Conservation (phyloP, 169 alveolate genomes). For the Hepatocystis sp. region DNA sequence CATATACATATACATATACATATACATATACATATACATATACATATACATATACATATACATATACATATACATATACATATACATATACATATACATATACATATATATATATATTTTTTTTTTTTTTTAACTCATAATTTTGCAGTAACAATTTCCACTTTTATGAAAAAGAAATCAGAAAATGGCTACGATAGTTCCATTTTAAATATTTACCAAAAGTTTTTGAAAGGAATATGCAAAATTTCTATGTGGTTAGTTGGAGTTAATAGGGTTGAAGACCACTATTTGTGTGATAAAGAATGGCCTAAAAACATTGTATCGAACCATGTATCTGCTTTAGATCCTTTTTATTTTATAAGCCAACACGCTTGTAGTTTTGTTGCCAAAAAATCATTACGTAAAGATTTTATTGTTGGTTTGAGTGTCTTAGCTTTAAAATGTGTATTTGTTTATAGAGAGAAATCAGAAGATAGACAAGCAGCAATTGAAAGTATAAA, state of each 20-base stretch:
- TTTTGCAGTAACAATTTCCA: constrained; percentile 2
- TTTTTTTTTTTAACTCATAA: neutral
- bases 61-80: neutral
- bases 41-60: neutral
- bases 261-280: constrained; percentile 40
- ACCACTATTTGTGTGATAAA: constrained; percentile 40
- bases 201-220: constrained; percentile 19
- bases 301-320: constrained; percentile 75
- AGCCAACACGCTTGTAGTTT: constrained; percentile 71
- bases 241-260: constrained; percentile 30
- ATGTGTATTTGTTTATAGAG: constrained; percentile 66
- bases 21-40: neutral
- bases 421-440: constrained; percentile 36
- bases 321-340: constrained; percentile 56
- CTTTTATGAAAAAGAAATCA: neutral
- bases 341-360: constrained; percentile 64
- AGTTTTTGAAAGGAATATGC: constrained; percentile 32
- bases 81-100: neutral
- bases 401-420: constrained; percentile 33
- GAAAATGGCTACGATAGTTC: constrained; percentile 17
- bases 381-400: constrained; percentile 68
- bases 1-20: neutral
- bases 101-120: neutral
- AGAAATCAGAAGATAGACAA: constrained; percentile 64
- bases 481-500: constrained; percentile 35